phyloP scores from a whole-genome alignment of 495 filamentous ascomycete genomes.

The Choiromyces venosus region DNA sequence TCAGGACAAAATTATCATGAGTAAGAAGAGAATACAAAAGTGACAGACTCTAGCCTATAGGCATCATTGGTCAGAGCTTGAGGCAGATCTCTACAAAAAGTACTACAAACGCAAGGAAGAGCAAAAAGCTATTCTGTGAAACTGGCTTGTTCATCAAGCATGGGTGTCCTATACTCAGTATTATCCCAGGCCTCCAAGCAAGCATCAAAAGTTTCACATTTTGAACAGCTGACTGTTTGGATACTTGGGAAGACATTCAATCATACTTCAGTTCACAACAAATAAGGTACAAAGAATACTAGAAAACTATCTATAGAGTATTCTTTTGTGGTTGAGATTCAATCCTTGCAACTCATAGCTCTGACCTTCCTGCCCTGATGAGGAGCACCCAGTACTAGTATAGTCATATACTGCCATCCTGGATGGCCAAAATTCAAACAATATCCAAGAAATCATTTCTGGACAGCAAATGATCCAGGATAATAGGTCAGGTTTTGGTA shows the following conservation, averaged over 20 bases:
- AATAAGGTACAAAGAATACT: no score
- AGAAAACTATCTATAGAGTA: no score
- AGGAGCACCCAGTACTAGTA: no score
- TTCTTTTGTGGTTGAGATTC: no score
- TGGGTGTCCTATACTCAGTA: neutral
- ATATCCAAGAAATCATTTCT: no score
- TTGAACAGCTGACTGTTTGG: neutral
- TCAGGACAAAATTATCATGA: neutral
- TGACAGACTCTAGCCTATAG: neutral
- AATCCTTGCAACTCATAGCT: no score
- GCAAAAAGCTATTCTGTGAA: neutral
- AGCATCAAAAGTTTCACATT: neutral
- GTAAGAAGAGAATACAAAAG: neutral
- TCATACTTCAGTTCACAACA: neutral
- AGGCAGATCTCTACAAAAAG: neutral
- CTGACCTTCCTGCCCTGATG: no score
- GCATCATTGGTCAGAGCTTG: slow-evolving; percentile 6
- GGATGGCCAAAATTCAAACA: no score
- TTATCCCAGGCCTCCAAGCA: neutral
- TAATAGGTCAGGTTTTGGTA: no score
- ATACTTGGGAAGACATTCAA: neutral
- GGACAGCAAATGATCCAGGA: no score
- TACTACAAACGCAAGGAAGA: neutral
- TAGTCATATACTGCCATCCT: no score
- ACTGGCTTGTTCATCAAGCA: neutral